Conservation (phyloP, 805 yeast species). For the Danielia reshetovae region DNA sequence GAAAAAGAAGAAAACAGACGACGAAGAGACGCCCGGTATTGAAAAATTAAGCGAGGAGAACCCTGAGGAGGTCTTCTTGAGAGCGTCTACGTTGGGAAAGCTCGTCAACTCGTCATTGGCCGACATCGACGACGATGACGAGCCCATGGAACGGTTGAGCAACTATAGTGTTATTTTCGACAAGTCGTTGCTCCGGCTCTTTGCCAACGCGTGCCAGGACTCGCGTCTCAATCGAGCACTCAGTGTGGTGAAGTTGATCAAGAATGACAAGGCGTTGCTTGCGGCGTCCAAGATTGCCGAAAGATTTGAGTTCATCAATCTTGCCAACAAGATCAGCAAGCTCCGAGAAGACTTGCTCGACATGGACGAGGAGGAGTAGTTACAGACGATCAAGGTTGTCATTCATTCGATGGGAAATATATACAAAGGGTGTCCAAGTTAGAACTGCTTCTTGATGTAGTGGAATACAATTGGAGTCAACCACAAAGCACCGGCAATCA, state of each 20-base stretch:
- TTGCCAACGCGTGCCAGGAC: slow-evolving; percentile 70
- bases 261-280: slow-evolving; percentile 71
- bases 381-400: background rate
- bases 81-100: slow-evolving; percentile 59
- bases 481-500: slow-evolving; percentile 65
- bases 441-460: slow-evolving; percentile 48
- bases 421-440: slow-evolving; percentile 3
- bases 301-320: slow-evolving; percentile 41
- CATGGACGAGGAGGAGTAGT: slow-evolving; percentile 11
- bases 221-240: slow-evolving; percentile 62
- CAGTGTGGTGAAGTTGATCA: slow-evolving; percentile 63
- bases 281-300: slow-evolving; percentile 87
- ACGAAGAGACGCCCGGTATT: slow-evolving; percentile 16
- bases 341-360: slow-evolving; percentile 33
- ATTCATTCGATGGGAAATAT: background rate
- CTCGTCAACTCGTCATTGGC: slow-evolving; percentile 51
- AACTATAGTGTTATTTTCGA: slow-evolving; percentile 59
- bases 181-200: slow-evolving; percentile 69
- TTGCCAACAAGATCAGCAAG: slow-evolving; percentile 35
- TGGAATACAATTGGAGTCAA: slow-evolving; percentile 52
- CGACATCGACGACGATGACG: slow-evolving; percentile 30
- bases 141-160: slow-evolving; percentile 48
- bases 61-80: slow-evolving; percentile 63
- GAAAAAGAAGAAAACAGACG: slow-evolving; percentile 23
- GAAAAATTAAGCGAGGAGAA: slow-evolving; percentile 23